Conservation (phyloP, 345 rosid genomes). For the Hypericum perforatum region DNA sequence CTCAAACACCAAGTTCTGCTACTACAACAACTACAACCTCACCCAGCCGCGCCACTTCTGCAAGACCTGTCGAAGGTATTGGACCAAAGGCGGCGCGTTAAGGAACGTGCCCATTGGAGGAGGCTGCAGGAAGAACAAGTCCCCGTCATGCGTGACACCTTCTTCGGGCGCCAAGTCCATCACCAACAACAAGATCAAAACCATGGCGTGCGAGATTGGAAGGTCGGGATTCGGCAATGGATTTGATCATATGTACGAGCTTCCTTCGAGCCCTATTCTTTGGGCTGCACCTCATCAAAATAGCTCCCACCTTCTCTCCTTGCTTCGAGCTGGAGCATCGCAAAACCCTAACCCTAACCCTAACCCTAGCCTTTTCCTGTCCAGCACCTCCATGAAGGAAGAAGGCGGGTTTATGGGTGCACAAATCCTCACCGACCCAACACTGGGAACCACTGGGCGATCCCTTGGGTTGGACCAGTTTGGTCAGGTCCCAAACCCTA, state of each 20-base stretch:
- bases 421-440: slow-evolving; percentile 29
- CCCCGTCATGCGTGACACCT: slow-evolving; percentile 15
- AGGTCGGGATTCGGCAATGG: slow-evolving; percentile 24
- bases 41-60: slow-evolving; percentile 84
- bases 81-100: slow-evolving; percentile 77
- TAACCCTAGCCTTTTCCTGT: slow-evolving; percentile 14
- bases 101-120: slow-evolving; percentile 73
- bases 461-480: slow-evolving; percentile 32
- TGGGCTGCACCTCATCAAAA: slow-evolving; percentile 38
- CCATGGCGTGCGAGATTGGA: slow-evolving; percentile 36
- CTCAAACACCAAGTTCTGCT: slow-evolving; percentile 68
- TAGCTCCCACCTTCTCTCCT: slow-evolving; percentile 40
- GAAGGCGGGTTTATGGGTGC: slow-evolving; percentile 33
- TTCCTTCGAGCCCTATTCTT: slow-evolving; percentile 28
- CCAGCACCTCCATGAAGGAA: slow-evolving; percentile 22
- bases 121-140: slow-evolving; percentile 64
- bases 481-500: slow-evolving; percentile 27
- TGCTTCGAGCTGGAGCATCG: slow-evolving; percentile 26
- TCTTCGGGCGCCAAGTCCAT: slow-evolving; percentile 25
- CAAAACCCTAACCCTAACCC: slow-evolving; percentile 41
- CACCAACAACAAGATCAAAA: slow-evolving; percentile 21
- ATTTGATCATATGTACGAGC: slow-evolving; percentile 36
- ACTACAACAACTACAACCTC: slow-evolving; percentile 74
- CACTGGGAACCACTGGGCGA: slow-evolving; percentile 18
- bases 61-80: slow-evolving; percentile 81